Evolutionary conservation across 306 rosid genomes (phyloP), one percentile per base, ranked within the genome.

Genomic region (Sophora flavescens): DNA sequence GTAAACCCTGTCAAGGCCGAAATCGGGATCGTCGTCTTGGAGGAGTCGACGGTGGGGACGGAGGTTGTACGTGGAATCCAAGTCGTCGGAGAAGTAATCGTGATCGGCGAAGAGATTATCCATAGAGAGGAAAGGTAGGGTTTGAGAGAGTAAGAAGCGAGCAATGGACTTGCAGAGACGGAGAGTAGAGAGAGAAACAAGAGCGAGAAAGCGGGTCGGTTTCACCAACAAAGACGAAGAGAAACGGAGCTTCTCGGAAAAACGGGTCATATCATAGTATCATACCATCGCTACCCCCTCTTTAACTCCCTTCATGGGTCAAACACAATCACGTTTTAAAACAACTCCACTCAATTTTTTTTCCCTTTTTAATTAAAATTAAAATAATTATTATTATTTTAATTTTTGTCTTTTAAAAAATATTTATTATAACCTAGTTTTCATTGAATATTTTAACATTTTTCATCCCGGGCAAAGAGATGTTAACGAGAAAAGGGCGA

Each of bases 91-190:
- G 53, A 73, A 26, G 84, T 67, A 77, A 56, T 77, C 70, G 72
- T 35, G 62, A 58, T 63, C 17, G 75, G 79, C 26, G 68, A 72
- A 84, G 81, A 62, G 26, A 63, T 69, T 79, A 6, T 89, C 93
- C 97, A 93, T 93, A 74, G 82, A 12, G 88, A 88, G 68, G 77
- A 84, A 70, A 10, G 88, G 81, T 68, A 83, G 88, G 87, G 97
- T 72, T 88, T 75, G 91, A 81, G 89, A 83, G 65, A 79, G 81
- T 59, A 88, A 30, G 64, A 73, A 84, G 75, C 89, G 86, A 57
- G 81, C 76, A 35, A 91, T 16, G 59, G 87, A 86, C 82, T 84
- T 93, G 91, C 90, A 89, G 90, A 83, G 81, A 59, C 72, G 82
- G 80, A 86, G 82, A 80, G 98, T 74, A 60, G 93, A 75, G 87